Evolutionary conservation across 2,329 filamentous ascomycete species (phyloP).

Genomic region (Xylaria sp.): DNA sequence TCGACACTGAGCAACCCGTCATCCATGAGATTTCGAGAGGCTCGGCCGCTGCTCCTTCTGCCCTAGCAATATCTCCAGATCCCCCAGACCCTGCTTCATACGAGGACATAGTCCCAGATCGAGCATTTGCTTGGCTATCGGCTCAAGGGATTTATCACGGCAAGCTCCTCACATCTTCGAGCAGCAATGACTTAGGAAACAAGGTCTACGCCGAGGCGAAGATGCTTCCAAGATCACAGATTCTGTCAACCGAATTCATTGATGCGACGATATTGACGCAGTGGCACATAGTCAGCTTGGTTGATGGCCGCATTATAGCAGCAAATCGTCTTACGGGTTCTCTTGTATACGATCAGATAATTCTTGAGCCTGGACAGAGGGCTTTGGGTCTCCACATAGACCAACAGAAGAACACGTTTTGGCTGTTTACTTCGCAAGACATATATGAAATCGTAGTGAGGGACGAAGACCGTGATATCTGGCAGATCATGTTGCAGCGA

Average conservation of each 20-base stretch:
- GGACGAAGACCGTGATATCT: constrained; percentile 90
- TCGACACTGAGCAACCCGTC: constrained; percentile 83
- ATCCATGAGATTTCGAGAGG: constrained; percentile 73
- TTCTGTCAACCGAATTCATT: constrained; percentile 75
- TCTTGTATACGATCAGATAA: constrained; percentile 84
- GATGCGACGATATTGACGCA: constrained; percentile 85
- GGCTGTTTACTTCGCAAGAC: constrained; percentile 89
- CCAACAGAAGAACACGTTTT: constrained; percentile 93
- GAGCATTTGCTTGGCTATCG: constrained; percentile 88
- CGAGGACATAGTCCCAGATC: constrained; percentile 66
- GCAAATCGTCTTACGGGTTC: constrained; percentile 86
- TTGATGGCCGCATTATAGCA: constrained; percentile 82
- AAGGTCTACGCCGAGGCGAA: constrained; percentile 81
- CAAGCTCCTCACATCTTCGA: constrained; percentile 68
- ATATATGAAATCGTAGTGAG: constrained; percentile 93
- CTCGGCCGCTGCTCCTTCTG: constrained; percentile 64
- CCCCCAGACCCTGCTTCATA: constrained; percentile 58
- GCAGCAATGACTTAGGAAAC: constrained; percentile 68
- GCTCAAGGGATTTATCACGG: constrained; percentile 88
- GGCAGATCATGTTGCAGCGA: constrained; percentile 88
- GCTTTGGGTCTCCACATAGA: constrained; percentile 87
- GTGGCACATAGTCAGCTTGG: constrained; percentile 87
- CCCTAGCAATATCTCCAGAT: constrained; percentile 79
- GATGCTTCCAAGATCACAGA: constrained; percentile 74
- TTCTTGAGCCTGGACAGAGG: constrained; percentile 79